A percentile compares a stretch with the other conserved stretches of the same genome.
phyloP scores from a whole-genome alignment of 164 flowering plant genomes.

The Sedum album region DNA sequence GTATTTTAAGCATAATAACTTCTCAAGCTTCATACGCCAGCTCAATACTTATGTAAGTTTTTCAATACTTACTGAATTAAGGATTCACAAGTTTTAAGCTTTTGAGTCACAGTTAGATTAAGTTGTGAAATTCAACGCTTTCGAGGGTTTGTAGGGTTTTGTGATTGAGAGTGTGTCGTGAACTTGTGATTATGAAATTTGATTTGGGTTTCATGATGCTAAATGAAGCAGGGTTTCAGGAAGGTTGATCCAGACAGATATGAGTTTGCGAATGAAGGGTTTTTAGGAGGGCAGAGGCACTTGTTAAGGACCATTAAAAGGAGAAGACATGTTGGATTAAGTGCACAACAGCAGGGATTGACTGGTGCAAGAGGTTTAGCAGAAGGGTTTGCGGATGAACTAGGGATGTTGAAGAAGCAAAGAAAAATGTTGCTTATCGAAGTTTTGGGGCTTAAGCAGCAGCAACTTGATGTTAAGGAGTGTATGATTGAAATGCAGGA shows the following conservation, averaged over 20 bases:
- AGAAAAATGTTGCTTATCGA: slow-evolving; percentile 39
- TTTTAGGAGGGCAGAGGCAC: slow-evolving; percentile 75
- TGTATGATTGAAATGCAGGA: slow-evolving; percentile 36
- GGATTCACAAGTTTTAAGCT: background rate
- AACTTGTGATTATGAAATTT: background rate
- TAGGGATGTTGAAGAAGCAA: slow-evolving; percentile 53
- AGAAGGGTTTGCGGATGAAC: slow-evolving; percentile 45
- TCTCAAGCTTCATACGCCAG: slow-evolving; percentile 78
- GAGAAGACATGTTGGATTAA: slow-evolving; percentile 34
- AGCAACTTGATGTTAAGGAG: slow-evolving; percentile 39
- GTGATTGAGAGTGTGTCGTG: background rate
- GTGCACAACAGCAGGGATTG: slow-evolving; percentile 15
- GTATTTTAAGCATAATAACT: slow-evolving; percentile 66
- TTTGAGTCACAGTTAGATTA: too few species aligned
- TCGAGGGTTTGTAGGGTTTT: too few species aligned
- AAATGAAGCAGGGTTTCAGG: slow-evolving; percentile 61
- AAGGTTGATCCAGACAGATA: slow-evolving; percentile 88
- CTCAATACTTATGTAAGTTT: slow-evolving; percentile 69
- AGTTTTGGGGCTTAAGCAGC: slow-evolving; percentile 48
- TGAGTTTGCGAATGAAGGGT: slow-evolving; percentile 90
- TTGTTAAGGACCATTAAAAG: slow-evolving; percentile 67
- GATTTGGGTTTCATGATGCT: background rate
- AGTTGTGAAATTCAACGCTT: too few species aligned
- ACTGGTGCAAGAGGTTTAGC: slow-evolving; percentile 36
- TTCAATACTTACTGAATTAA: background rate